These are phyloP conservation scores for Purpureocillium lavendulum DNA, from an alignment of 2,329 filamentous ascomycete genomes.

Conservation along the genomic window DNA sequence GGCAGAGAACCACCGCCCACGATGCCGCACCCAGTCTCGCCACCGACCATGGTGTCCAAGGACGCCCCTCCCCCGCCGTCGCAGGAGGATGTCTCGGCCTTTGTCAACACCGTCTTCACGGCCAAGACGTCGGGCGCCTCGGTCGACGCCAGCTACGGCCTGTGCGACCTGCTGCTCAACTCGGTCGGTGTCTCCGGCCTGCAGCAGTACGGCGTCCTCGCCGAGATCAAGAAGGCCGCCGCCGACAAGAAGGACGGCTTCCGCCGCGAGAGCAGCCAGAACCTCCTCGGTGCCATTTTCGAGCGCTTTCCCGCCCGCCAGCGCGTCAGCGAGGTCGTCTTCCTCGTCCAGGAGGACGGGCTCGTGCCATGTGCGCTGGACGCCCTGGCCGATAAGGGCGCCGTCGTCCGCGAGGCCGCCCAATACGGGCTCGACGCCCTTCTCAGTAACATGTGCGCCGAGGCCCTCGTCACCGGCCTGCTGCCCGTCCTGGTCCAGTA, in stretches of 20 bases:
- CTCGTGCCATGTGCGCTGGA: conserved; percentile 70
- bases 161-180: conserved; percentile 51
- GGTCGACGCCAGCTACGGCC: conserved; percentile 53
- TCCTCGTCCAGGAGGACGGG: conserved; percentile 73
- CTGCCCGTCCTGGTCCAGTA: conserved; percentile 70
- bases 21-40: conserved; percentile 42
- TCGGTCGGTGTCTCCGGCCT: conserved; percentile 46
- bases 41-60: conserved; percentile 39
- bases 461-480: conserved; percentile 75
- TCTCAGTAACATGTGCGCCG: conserved; percentile 69
- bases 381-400: conserved; percentile 79
- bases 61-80: conserved; percentile 49
- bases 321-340: conserved; percentile 69
- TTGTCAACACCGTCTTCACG: conserved; percentile 61
- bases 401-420: conserved; percentile 81
- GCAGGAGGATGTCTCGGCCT: conserved; percentile 54
- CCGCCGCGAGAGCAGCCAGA: conserved; percentile 84
- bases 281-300: conserved; percentile 86
- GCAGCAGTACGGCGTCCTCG: conserved; percentile 42
- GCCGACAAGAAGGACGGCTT: conserved; percentile 88
- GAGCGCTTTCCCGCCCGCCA: conserved; percentile 78
- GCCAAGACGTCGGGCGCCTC: conserved; percentile 61
- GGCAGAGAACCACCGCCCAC: conserved; percentile 7
- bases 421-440: conserved; percentile 91
- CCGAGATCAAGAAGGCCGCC: conserved; percentile 63